Evolutionary conservation across 176 grass and related monocot genomes (phyloP), one percentile per base, ranked within the genome.

Genomic region (Alopecurus myosuroides): DNA sequence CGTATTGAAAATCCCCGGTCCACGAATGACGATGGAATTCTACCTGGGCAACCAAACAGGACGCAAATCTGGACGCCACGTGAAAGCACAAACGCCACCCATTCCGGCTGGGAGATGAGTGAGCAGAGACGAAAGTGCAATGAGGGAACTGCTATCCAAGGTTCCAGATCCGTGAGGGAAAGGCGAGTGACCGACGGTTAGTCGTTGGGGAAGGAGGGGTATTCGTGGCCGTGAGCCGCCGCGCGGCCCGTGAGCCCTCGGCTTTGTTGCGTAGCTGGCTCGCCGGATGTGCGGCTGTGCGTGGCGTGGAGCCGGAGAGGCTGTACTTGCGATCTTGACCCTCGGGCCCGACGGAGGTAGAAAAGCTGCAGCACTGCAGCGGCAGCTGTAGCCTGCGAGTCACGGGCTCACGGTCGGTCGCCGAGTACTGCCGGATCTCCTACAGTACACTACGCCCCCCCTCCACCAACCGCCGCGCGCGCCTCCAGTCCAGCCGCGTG

Each of bases 181-280:
- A 23, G 67, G 30, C 22, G 36, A 17, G 33, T n/a, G 33, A 37
- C 34, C 22, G 68, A 30, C 83, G 28, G 61, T 57, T 67, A 15
- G 62, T 41, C 0, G 40, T 10, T 1, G 40, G 1, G 34, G 4
- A 35, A 4, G 34, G 34, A 4, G 3, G 42, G 11, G 42, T 45
- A 45, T 46, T 46, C 36, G 81, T 36, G 49, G 81, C 36, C 52
- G 52, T 1, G 28, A 28, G 26, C 10, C 8, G 10, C n/a, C 20
- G 20, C 30, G 28, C 10, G 6, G 74, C 62, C 62, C 83, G 74
- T 85, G 74, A 85, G 51, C 51, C 11, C 61, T 74, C 46, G 31
- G 34, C 25, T 85, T 85, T 85, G 83, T 78, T 45, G 48, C 62
- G 62, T 85, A 78, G 83, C 83, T 67, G 17, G 50, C 18, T 2